phyloP scores from a whole-genome alignment of 495 filamentous ascomycete genomes.

The Thermothielavioides terrestris region DNA sequence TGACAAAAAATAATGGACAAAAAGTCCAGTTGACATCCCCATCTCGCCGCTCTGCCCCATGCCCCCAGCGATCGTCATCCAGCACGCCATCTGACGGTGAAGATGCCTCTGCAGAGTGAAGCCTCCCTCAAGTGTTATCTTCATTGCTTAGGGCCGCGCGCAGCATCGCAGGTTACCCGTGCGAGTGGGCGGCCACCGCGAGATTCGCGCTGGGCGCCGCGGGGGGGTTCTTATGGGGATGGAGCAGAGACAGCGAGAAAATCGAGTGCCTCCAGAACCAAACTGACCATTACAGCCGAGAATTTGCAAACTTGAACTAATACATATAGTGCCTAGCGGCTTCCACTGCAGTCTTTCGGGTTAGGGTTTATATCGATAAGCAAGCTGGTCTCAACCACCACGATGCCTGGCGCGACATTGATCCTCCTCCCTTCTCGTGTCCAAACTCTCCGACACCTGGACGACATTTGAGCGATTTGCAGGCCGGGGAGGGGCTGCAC shows the following conservation, averaged over 20 bases:
- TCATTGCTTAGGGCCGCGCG: conserved; percentile 41
- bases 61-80: conserved; percentile 45
- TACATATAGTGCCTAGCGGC: conserved; percentile 6
- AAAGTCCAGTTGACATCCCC: conserved; percentile 39
- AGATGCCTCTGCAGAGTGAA: conserved; percentile 47
- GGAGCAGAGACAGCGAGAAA: conserved; percentile 35
- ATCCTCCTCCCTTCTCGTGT: background rate
- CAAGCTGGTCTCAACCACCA: background rate
- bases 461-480: background rate
- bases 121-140: conserved; percentile 42
- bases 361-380: conserved; percentile 3
- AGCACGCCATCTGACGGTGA: conserved; percentile 46
- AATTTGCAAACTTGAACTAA: conserved; percentile 12
- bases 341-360: background rate
- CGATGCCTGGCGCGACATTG: background rate
- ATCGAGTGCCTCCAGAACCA: conserved; percentile 39
- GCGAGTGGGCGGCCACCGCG: conserved; percentile 43
- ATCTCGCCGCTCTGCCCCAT: conserved; percentile 39
- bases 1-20: conserved; percentile 26
- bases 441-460: background rate
- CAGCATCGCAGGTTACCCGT: conserved; percentile 44
- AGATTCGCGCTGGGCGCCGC: conserved; percentile 46
- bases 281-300: conserved; percentile 43
- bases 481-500: background rate
- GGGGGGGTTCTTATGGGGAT: conserved; percentile 41